A percentile compares a stretch with the other conserved stretches of the same genome.
These are phyloP conservation scores for Cladosporium sp. DNA, from an alignment of 2,329 filamentous ascomycete genomes.

Conservation along the genomic window DNA sequence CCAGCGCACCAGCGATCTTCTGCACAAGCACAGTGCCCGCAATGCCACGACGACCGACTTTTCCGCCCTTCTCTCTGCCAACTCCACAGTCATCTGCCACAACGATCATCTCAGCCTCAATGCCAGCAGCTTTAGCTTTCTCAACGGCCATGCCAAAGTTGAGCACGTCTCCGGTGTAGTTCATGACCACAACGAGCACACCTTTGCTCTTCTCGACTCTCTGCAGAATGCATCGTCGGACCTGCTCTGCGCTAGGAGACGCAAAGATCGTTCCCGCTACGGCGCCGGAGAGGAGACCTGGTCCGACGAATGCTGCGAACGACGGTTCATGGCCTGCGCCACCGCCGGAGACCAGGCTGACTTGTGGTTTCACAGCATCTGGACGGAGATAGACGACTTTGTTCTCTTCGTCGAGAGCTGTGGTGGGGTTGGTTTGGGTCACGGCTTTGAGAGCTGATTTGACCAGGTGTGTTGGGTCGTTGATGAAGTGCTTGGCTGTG, in stretches of 20 bases:
- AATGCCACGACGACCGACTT: slow-evolving; percentile 87
- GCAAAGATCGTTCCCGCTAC: slow-evolving; percentile 89
- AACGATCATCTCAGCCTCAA: slow-evolving; percentile 82
- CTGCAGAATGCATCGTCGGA: slow-evolving; percentile 71
- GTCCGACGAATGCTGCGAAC: slow-evolving; percentile 82
- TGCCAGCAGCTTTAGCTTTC: slow-evolving; percentile 78
- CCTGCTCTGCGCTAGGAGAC: slow-evolving; percentile 77
- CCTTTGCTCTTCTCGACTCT: slow-evolving; percentile 71
- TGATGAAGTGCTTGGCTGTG: slow-evolving; percentile 77
- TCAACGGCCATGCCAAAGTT: slow-evolving; percentile 94
- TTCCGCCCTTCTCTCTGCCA: slow-evolving; percentile 77
- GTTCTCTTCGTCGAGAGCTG: slow-evolving; percentile 74
- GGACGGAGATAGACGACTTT: slow-evolving; percentile 81
- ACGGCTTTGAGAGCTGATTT: slow-evolving; percentile 72
- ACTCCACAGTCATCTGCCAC: slow-evolving; percentile 93
- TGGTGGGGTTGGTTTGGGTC: slow-evolving; percentile 79
- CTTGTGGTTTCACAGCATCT: slow-evolving; percentile 54
- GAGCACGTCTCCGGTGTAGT: slow-evolving; percentile 64
- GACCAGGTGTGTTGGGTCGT: slow-evolving; percentile 78
- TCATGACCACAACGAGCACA: slow-evolving; percentile 90
- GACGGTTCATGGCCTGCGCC: slow-evolving; percentile 89
- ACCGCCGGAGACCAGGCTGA: slow-evolving; percentile 83
- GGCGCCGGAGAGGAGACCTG: slow-evolving; percentile 75
- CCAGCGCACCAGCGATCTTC: slow-evolving; percentile 84
- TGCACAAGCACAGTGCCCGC: slow-evolving; percentile 89